phyloP scores from a whole-genome alignment of 371 early-diverging fungal genomes.

The Parasitella parasitica region DNA sequence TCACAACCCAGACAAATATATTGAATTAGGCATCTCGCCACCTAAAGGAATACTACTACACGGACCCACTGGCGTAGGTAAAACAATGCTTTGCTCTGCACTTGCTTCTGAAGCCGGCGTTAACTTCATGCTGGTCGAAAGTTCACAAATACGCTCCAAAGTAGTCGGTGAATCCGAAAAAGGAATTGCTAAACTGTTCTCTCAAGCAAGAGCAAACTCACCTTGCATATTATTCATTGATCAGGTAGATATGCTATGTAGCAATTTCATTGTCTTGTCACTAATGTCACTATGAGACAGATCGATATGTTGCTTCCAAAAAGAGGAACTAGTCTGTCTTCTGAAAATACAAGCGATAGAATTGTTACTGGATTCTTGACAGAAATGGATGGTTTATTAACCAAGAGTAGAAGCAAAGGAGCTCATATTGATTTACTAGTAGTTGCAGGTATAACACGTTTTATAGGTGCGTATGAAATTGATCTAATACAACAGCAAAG shows the following conservation, averaged over 20 bases:
- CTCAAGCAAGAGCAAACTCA: slow-evolving; percentile 73
- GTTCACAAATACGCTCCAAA: slow-evolving; percentile 78
- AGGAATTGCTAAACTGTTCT: slow-evolving; percentile 71
- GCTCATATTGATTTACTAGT: slow-evolving; percentile 66
- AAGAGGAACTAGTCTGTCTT: slow-evolving; percentile 66
- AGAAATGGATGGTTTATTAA: slow-evolving; percentile 82
- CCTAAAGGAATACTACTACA: slow-evolving; percentile 97
- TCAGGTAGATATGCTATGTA: slow-evolving; percentile 67
- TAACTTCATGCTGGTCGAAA: slow-evolving; percentile 77
- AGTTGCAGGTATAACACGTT: slow-evolving; percentile 61
- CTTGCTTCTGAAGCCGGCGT: slow-evolving; percentile 83
- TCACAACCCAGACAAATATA: slow-evolving; percentile 82
- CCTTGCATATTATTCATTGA: slow-evolving; percentile 87
- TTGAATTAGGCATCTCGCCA: slow-evolving; percentile 86
- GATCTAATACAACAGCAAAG: slow-evolving; percentile 19
- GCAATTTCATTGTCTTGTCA: not conserved
- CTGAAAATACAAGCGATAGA: slow-evolving; percentile 79
- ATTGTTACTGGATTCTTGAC: slow-evolving; percentile 80
- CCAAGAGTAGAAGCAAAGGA: slow-evolving; percentile 36
- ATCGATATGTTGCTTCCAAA: slow-evolving; percentile 71
- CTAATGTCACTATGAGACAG: slow-evolving; percentile 21
- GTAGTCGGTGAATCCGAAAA: slow-evolving; percentile 84
- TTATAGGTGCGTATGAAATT: not conserved
- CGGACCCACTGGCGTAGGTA: slow-evolving; percentile 99
- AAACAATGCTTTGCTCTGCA: slow-evolving; percentile 97